Conservation (phyloP, 2,329 filamentous ascomycete genomes). For the Trichophaea hybrida region DNA sequence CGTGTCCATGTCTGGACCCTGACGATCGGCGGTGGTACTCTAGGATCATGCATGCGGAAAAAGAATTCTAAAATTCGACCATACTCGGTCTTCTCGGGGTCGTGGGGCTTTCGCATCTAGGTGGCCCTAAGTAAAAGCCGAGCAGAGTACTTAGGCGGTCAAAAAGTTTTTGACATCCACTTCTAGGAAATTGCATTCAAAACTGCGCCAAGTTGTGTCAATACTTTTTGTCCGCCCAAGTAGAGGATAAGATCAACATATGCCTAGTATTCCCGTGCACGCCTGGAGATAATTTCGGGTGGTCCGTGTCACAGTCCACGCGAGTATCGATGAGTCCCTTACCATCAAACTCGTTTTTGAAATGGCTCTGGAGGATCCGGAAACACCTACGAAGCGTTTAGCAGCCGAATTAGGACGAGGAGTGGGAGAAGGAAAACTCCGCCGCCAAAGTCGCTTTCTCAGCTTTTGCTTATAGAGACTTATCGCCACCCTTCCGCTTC, state of each 20-base stretch:
- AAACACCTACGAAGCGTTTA: constrained; percentile 47
- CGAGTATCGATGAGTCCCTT: constrained; percentile 77
- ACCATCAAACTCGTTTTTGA: constrained; percentile 63
- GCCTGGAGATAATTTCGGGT: constrained; percentile 69
- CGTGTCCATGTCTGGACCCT: constrained; percentile 74
- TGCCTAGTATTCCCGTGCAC: constrained; percentile 73
- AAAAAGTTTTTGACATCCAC: no score
- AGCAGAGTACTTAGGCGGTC: background rate
- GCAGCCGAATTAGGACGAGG: no score
- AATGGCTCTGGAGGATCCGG: constrained; percentile 96
- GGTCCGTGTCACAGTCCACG: constrained; percentile 63
- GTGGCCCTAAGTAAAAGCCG: no score
- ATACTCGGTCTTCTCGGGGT: constrained; percentile 65
- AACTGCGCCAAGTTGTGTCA: no score
- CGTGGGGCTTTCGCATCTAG: constrained; percentile 83
- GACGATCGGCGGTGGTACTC: constrained; percentile 60
- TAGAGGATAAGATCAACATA: constrained; percentile 31
- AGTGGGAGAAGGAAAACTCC: no score
- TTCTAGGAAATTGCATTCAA: no score
- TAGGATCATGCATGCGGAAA: constrained; percentile 90
- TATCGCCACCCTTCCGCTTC: no score
- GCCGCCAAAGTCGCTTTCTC: no score
- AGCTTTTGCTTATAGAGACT: no score
- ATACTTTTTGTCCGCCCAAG: no score
- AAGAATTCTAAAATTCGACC: constrained; percentile 83